Conservation (phyloP, 2,329 filamentous ascomycete genomes). For the Colletotrichum navitas region DNA sequence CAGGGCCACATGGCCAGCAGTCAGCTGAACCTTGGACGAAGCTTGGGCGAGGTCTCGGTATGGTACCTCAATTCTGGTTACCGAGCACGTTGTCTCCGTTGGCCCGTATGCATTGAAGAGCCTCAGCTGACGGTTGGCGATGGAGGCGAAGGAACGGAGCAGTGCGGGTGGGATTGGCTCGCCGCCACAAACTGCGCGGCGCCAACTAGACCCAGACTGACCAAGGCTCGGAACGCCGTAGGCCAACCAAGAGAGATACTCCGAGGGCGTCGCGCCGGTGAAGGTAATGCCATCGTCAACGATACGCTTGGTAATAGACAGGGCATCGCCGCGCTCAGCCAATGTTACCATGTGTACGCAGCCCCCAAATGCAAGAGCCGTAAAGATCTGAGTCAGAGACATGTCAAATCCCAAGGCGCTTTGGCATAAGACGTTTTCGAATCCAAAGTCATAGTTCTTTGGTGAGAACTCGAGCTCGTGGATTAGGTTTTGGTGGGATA, state of each 20-base stretch:
- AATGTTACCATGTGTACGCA: constrained; percentile 51
- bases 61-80: constrained; percentile 22
- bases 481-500: constrained; percentile 48
- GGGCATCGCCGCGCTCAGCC: constrained; percentile 50
- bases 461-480: constrained; percentile 45
- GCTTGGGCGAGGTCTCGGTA: not conserved
- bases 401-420: constrained; percentile 57
- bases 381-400: constrained; percentile 54
- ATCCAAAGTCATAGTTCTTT: constrained; percentile 38
- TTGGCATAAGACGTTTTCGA: constrained; percentile 53
- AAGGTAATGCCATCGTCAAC: constrained; percentile 50
- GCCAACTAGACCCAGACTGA: constrained; percentile 42
- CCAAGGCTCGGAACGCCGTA: constrained; percentile 38
- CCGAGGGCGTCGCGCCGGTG: constrained; percentile 56
- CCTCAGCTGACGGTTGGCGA: constrained; percentile 7
- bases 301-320: constrained; percentile 53
- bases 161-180: constrained; percentile 40
- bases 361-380: constrained; percentile 53
- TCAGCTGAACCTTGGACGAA: not conserved
- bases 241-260: constrained; percentile 52
- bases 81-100: constrained; percentile 45
- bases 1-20: constrained; percentile 44
- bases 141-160: constrained; percentile 16
- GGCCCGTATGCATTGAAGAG: constrained; percentile 50
- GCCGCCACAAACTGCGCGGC: constrained; percentile 41